Evolutionary conservation across 2,329 filamentous ascomycete species (phyloP), one percentile per base, ranked within the genome.

Genomic region (Pyrenophora graminea): DNA sequence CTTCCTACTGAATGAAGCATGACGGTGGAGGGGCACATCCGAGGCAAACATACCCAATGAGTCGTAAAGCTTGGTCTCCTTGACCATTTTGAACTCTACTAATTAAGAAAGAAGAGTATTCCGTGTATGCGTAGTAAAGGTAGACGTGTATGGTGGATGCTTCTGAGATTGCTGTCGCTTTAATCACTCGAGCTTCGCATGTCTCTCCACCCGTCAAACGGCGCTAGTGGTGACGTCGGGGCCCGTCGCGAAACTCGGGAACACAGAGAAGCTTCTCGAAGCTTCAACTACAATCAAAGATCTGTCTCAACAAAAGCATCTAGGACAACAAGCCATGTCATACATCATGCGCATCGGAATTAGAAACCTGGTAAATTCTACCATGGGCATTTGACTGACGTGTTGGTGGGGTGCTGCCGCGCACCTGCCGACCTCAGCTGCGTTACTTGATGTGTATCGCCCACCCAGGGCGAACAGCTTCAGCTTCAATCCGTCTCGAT

Each of bases 31-130:
- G 68, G 67, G 64, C 50, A 66, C 33, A 40, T 33, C 25, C 38
- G 39, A 39, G 42, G 48, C 45, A 54, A 56, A 67, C 74, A 43
- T 70, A 75, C 74, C 80, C 67, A 99, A 82, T 58, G 85, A 82
- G 75, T 97, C 91, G 81, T 99, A 99, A 58, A 97, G 87, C 77
- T 95, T 96, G 45, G 89, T 94, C 80, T 97, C 93, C 67, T 90
- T 89, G 64, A 95, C 91, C 93, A 97, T 97, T 62, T 64, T 84
- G 75, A 64, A 37, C 25, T 47, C 21, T 27, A 48, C 27, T 53
- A 43, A 53, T 23, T 39, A 40, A 33, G 40, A 39, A 36, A 44
- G 38, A 54, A 50, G 38, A 41, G 38, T 59, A 49, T 59, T 27
- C 59, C 46, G 53, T 55, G 45, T 61, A 47, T 50, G 39, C 40